Conservation (phyloP, 805 yeast genomes). For the Zygoascus tannicola region DNA sequence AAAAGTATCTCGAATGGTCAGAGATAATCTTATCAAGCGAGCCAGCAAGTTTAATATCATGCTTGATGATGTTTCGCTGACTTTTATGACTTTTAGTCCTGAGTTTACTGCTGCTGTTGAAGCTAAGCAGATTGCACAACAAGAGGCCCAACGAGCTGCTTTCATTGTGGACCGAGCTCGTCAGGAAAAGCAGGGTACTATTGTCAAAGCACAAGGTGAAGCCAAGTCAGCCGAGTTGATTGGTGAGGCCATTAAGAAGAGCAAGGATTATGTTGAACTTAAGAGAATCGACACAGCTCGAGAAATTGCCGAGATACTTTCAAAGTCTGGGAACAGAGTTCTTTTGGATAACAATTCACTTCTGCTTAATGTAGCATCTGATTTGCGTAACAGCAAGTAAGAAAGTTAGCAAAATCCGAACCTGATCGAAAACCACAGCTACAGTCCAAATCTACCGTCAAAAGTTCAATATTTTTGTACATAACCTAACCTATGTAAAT, state of each 20-base stretch:
- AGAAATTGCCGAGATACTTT: constrained; percentile 81
- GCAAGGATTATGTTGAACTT: constrained; percentile 90
- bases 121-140: constrained; percentile 98
- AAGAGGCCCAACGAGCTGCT: constrained; percentile 98
- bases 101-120: constrained; percentile 97
- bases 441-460: too few species aligned
- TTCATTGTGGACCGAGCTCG: constrained; percentile 93
- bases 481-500: too few species aligned
- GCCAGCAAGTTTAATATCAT: constrained; percentile 80
- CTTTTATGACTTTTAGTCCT: constrained; percentile 95
- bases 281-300: constrained; percentile 95
- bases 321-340: constrained; percentile 84
- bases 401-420: too few species aligned
- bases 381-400: constrained; percentile 40
- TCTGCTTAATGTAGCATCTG: constrained; percentile 79
- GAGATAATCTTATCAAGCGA: constrained; percentile 84
- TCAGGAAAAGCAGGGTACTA: constrained; percentile 95
- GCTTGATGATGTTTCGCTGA: constrained; percentile 92
- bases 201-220: constrained; percentile 97
- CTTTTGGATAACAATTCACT: constrained; percentile 87
- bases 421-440: too few species aligned
- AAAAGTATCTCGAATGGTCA: constrained; percentile 80
- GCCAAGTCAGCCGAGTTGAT: constrained; percentile 95
- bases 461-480: too few species aligned
- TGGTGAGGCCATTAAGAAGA: constrained; percentile 98